phyloP scores from a whole-genome alignment of 2,329 filamentous ascomycete genomes.

The Chaetomiaceae sp. region DNA sequence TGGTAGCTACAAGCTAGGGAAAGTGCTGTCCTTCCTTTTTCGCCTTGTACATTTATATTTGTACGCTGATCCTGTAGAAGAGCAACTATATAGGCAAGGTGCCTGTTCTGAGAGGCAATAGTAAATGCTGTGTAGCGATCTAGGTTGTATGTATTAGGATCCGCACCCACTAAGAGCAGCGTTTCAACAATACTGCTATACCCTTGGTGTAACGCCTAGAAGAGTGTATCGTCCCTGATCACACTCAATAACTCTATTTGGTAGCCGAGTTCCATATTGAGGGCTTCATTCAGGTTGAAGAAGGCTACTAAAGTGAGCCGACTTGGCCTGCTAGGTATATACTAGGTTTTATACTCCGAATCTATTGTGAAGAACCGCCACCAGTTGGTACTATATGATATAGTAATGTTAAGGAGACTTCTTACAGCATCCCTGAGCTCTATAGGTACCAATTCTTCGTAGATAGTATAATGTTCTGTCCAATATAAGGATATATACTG shows the following conservation, averaged over 20 bases:
- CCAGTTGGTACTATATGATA: constrained; percentile 30
- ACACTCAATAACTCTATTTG: too few relatives aligned
- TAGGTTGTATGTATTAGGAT: constrained; percentile 20
- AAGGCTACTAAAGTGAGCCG: not conserved
- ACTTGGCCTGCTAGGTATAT: too few relatives aligned
- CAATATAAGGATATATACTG: constrained; percentile 36
- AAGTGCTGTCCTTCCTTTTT: constrained; percentile 29
- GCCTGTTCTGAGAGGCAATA: constrained; percentile 28
- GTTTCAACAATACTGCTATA: constrained; percentile 22
- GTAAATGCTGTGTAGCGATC: constrained; percentile 29
- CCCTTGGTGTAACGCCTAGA: constrained; percentile 31
- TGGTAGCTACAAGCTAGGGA: constrained; percentile 33
- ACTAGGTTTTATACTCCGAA: too few relatives aligned
- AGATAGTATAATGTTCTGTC: constrained; percentile 31
- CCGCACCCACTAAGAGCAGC: constrained; percentile 24
- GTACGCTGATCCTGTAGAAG: constrained; percentile 28
- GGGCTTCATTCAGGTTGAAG: constrained; percentile 29
- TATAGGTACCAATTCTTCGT: constrained; percentile 20
- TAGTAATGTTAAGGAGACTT: constrained; percentile 20
- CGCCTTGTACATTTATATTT: constrained; percentile 23
- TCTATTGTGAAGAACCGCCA: constrained; percentile 14
- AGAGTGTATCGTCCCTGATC: constrained; percentile 23
- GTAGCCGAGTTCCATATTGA: constrained; percentile 13
- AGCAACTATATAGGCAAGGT: constrained; percentile 25
- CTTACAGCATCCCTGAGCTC: constrained; percentile 20